phyloP scores from a whole-genome alignment of 208 protist genomes.

The Sergeia podlipaevii region DNA sequence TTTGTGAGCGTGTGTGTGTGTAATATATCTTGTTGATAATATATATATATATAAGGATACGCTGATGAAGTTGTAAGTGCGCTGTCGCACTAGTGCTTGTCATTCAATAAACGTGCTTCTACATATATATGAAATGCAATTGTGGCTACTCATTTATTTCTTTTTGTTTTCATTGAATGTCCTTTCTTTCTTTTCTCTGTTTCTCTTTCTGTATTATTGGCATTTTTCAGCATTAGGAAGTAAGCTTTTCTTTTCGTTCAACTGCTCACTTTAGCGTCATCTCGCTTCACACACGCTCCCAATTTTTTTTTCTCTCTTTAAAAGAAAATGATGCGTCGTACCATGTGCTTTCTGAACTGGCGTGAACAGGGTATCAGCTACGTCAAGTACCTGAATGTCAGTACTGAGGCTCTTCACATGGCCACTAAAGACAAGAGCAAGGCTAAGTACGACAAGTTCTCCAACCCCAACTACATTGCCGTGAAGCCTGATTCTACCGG shows the following conservation, averaged over 20 bases:
- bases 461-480: conserved; percentile 62
- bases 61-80: no score
- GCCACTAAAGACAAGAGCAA: conserved; percentile 51
- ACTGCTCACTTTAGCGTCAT: not conserved
- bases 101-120: no score
- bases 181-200: no score
- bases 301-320: conserved; percentile 2
- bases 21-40: no score
- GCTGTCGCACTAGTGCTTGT: no score
- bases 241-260: not conserved
- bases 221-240: no score
- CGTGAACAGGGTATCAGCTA: conserved; percentile 89
- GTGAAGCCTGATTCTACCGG: conserved; percentile 60
- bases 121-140: no score
- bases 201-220: no score
- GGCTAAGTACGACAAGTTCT: conserved; percentile 71
- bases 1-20: no score
- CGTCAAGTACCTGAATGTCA: conserved; percentile 89
- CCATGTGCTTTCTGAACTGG: conserved; percentile 55
- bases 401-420: conserved; percentile 84
- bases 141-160: no score
- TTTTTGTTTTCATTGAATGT: no score
- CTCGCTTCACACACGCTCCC: not conserved
- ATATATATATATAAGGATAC: no score
- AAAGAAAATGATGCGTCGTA: conserved; percentile 59